A percentile compares a stretch with the other conserved stretches of the same genome.
Evolutionary conservation across 805 yeast species (phyloP).

Genomic region (Monosporozyma solicola): DNA sequence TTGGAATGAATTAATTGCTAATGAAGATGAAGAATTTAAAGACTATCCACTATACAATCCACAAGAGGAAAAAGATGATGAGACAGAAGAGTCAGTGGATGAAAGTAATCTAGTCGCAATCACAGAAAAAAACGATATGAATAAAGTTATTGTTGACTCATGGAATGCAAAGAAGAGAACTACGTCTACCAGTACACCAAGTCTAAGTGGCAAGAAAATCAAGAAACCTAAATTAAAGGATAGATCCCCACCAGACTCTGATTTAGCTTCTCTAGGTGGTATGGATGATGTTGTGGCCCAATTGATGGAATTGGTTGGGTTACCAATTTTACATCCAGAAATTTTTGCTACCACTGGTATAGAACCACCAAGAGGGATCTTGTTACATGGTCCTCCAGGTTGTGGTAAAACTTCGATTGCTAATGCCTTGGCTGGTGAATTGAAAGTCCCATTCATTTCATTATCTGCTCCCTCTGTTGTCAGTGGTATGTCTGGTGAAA

Average conservation of each 20-base stretch:
- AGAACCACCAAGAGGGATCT: conserved; percentile 89
- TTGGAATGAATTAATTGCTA: conserved; percentile 44
- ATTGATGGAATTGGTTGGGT: conserved; percentile 79
- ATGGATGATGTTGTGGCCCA: conserved; percentile 78
- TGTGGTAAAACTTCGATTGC: conserved; percentile 98
- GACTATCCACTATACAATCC: conserved; percentile 16
- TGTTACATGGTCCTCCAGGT: conserved; percentile 97
- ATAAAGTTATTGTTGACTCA: conserved; percentile 61
- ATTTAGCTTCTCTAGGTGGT: conserved; percentile 77
- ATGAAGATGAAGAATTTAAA: conserved; percentile 50
- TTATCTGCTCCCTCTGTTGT: conserved; percentile 94
- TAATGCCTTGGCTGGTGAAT: conserved; percentile 89
- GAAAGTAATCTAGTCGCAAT: conserved; percentile 52
- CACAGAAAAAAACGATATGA: conserved; percentile 56
- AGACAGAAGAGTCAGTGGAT: conserved; percentile 27
- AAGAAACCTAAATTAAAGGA: conserved; percentile 43
- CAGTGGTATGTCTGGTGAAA: conserved; percentile 98
- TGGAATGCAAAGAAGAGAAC: conserved; percentile 59
- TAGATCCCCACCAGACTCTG: conserved; percentile 60
- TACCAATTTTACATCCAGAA: conserved; percentile 92
- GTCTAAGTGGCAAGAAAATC: conserved; percentile 13
- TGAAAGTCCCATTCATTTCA: conserved; percentile 85
- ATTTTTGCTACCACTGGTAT: conserved; percentile 81
- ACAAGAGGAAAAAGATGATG: conserved; percentile 22
- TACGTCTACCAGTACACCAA: conserved; percentile 31